These are phyloP conservation scores for Coemansia aciculifera DNA, from an alignment of 192 early-diverging fungal species.

Conservation along the genomic window DNA sequence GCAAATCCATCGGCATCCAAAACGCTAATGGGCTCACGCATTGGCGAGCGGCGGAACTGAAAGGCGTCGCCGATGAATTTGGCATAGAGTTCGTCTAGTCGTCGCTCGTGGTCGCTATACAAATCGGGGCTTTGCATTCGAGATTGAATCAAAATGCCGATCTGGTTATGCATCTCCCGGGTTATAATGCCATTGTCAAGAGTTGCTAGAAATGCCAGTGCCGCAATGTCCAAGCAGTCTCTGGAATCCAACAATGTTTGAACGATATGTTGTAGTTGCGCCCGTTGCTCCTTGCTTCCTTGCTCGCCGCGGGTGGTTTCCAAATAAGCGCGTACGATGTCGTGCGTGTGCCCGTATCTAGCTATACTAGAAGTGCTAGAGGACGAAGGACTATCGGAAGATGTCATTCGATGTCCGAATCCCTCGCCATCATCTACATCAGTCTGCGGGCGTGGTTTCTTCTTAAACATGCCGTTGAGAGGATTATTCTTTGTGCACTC, in stretches of 20 bases:
- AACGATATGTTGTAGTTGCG: constrained; percentile 4
- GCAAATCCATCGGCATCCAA: constrained; percentile 25
- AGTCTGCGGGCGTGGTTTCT: background rate
- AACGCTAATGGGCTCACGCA: constrained; percentile 14
- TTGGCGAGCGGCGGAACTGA: background rate
- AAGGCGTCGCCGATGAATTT: constrained; percentile 17
- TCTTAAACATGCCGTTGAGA: constrained; percentile 9
- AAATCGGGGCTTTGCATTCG: constrained; percentile 9
- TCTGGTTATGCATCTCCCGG: background rate
- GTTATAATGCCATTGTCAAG: constrained; percentile 6
- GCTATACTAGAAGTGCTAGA: background rate
- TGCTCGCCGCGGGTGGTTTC: constrained; percentile 13
- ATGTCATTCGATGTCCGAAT: background rate
- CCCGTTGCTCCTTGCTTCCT: constrained; percentile 8
- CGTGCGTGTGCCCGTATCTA: constrained; percentile 10
- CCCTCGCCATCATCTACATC: constrained; percentile 4
- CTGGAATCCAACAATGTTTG: constrained; percentile 6
- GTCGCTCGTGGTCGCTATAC: constrained; percentile 1
- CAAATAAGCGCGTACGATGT: constrained; percentile 12
- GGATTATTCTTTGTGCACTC: constrained; percentile 13
- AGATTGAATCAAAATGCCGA: constrained; percentile 1
- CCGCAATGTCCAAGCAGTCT: constrained; percentile 10
- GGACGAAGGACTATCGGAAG: background rate
- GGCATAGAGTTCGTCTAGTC: constrained; percentile 25
- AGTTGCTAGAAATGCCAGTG: constrained; percentile 18